A percentile compares a stretch with the other conserved stretches of the same genome.
These are phyloP conservation scores for Yamadazyma friedrichii DNA, from an alignment of 1,139 yeast species.

Conservation along the genomic window DNA sequence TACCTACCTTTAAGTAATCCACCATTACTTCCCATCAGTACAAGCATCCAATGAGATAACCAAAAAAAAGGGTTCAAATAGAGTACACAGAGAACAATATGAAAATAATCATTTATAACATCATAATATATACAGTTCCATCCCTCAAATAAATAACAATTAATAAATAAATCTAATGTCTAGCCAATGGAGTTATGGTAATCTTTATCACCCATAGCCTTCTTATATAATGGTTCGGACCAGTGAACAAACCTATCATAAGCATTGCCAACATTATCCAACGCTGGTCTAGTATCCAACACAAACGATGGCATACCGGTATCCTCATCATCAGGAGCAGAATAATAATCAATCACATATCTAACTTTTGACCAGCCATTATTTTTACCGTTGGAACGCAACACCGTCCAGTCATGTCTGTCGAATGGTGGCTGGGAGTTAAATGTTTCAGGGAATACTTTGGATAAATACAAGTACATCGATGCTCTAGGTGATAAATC, in stretches of 20 bases:
- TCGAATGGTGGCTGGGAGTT: slow-evolving; percentile 89
- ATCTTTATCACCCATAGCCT: slow-evolving; percentile 42
- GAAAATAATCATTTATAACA: neutral
- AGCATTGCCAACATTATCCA: slow-evolving; percentile 65
- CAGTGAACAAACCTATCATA: slow-evolving; percentile 62
- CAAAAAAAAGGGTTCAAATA: neutral
- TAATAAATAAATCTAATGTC: too few relatives aligned
- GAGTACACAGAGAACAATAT: neutral
- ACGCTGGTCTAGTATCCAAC: slow-evolving; percentile 93
- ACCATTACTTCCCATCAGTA: too few relatives aligned
- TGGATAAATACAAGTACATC: slow-evolving; percentile 63
- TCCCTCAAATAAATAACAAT: neutral
- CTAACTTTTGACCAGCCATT: slow-evolving; percentile 58
- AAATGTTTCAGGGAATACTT: slow-evolving; percentile 69
- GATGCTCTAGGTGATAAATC: slow-evolving; percentile 88
- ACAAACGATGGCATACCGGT: slow-evolving; percentile 88
- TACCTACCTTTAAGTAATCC: slow-evolving; percentile 63
- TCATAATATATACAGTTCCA: slow-evolving; percentile 2
- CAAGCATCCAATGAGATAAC: too few relatives aligned
- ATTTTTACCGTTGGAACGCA: slow-evolving; percentile 57
- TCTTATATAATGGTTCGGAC: slow-evolving; percentile 41
- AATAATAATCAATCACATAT: slow-evolving; percentile 91
- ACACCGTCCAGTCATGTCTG: slow-evolving; percentile 97
- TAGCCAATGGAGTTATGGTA: too few relatives aligned
- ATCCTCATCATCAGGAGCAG: slow-evolving; percentile 87